These are phyloP conservation scores for Alnus glutinosa DNA, from an alignment of 306 rosid species.

Conservation along the genomic window DNA sequence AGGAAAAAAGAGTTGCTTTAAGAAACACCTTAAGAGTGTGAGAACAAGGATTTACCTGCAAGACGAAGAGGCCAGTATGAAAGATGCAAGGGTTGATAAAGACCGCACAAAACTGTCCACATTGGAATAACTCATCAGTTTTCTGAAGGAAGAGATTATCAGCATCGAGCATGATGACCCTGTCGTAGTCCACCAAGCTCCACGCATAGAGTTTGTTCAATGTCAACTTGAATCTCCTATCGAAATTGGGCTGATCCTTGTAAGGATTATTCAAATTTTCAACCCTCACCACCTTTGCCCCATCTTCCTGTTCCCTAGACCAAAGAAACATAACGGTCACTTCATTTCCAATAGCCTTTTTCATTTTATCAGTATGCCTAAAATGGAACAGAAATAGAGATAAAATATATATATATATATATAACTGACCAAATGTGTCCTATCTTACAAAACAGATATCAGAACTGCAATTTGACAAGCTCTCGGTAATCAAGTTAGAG, in stretches of 20 bases:
- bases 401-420: background rate
- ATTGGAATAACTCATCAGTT: slow-evolving; percentile 78
- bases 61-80: slow-evolving; percentile 88
- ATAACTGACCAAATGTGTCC: background rate
- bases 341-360: background rate
- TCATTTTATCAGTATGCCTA: background rate
- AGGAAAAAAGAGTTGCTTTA: background rate
- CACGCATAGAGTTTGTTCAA: slow-evolving; percentile 89
- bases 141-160: slow-evolving; percentile 82
- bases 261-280: slow-evolving; percentile 82
- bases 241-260: slow-evolving; percentile 59
- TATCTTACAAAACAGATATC: too few relatives aligned
- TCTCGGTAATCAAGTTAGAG: too few relatives aligned
- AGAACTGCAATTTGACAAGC: too few relatives aligned
- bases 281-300: slow-evolving; percentile 83
- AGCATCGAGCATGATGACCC: slow-evolving; percentile 87
- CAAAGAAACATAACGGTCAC: slow-evolving; percentile 9
- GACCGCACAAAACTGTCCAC: slow-evolving; percentile 88
- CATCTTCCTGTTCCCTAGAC: slow-evolving; percentile 76
- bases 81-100: slow-evolving; percentile 89
- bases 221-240: slow-evolving; percentile 68
- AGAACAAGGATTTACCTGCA: slow-evolving; percentile 47
- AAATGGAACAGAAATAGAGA: background rate
- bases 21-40: background rate
- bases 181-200: slow-evolving; percentile 78